These are phyloP conservation scores for Nectriaceae sp. DNA, from an alignment of 2,329 filamentous ascomycete genomes.

Conservation along the genomic window DNA sequence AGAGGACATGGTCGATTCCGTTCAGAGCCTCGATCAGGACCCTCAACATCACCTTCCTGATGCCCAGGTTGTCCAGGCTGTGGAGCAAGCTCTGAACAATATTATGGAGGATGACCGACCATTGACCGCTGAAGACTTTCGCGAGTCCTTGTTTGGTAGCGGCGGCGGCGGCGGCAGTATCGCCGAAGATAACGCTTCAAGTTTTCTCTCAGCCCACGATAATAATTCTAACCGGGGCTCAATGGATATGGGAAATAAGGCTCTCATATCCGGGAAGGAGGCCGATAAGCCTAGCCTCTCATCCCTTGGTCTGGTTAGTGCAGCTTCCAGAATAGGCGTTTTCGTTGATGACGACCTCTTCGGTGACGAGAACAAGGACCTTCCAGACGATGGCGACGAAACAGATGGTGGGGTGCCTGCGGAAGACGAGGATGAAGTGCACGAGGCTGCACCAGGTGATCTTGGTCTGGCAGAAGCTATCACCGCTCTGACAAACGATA, in stretches of 20 bases:
- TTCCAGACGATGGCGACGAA: slow-evolving; percentile 84
- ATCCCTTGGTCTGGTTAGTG: slow-evolving; percentile 86
- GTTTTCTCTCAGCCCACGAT: slow-evolving; percentile 55
- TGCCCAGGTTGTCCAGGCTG: slow-evolving; percentile 81
- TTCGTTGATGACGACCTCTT: slow-evolving; percentile 95
- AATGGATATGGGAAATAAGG: slow-evolving; percentile 50
- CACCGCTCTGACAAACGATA: slow-evolving; percentile 81
- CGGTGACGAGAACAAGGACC: slow-evolving; percentile 80
- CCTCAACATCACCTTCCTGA: slow-evolving; percentile 63
- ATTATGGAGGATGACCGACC: slow-evolving; percentile 81
- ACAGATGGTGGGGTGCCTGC: slow-evolving; percentile 56
- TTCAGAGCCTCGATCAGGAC: slow-evolving; percentile 78
- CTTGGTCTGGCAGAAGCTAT: slow-evolving; percentile 93
- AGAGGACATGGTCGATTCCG: slow-evolving; percentile 69
- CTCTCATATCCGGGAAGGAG: slow-evolving; percentile 42
- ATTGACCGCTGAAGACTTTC: slow-evolving; percentile 63
- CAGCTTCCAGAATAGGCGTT: slow-evolving; percentile 84
- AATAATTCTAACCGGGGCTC: slow-evolving; percentile 64
- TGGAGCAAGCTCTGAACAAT: slow-evolving; percentile 88
- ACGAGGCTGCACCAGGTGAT: slow-evolving; percentile 92
- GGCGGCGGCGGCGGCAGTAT: slow-evolving; percentile 28
- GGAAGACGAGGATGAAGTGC: slow-evolving; percentile 77
- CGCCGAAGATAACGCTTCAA: slow-evolving; percentile 43
- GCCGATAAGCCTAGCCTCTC: slow-evolving; percentile 80
- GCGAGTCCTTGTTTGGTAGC: slow-evolving; percentile 63